Evolutionary conservation across 2,329 filamentous ascomycete genomes (phyloP).

Genomic region (Fusarium goolgardi): DNA sequence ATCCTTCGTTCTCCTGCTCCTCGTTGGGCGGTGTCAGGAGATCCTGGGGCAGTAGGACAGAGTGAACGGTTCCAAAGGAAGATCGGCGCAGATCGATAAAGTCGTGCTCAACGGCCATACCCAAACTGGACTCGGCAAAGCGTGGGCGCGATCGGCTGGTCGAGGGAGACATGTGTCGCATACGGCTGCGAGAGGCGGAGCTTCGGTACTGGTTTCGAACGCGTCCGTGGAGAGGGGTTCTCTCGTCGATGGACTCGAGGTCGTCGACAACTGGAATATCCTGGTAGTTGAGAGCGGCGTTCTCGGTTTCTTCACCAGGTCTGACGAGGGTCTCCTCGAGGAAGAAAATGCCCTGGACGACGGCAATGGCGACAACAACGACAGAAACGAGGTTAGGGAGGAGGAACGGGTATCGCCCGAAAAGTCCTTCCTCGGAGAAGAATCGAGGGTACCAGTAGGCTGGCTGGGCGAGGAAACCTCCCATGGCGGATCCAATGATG

Average conservation of each 20-base stretch:
- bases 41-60: constrained; percentile 50
- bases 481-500: constrained; percentile 87
- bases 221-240: constrained; percentile 24
- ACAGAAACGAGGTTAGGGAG: constrained; percentile 65
- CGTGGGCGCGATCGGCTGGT: constrained; percentile 35
- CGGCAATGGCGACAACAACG: constrained; percentile 70
- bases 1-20: constrained; percentile 25
- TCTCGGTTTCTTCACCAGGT: background rate
- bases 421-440: constrained; percentile 55
- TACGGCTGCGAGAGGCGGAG: constrained; percentile 21
- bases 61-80: constrained; percentile 58
- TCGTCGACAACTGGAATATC: constrained; percentile 39
- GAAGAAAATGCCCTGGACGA: constrained; percentile 72
- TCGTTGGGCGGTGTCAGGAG: constrained; percentile 32
- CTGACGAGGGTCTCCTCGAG: constrained; percentile 59
- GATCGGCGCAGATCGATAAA: constrained; percentile 46
- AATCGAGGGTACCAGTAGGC: constrained; percentile 77
- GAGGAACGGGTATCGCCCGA: constrained; percentile 73
- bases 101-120: constrained; percentile 38
- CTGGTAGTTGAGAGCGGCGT: constrained; percentile 30
- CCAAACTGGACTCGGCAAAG: constrained; percentile 41
- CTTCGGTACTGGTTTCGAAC: constrained; percentile 35
- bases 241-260: constrained; percentile 36
- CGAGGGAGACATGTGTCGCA: constrained; percentile 32
- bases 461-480: constrained; percentile 76